phyloP scores from a whole-genome alignment of 2,329 filamentous ascomycete species.

The Fusarium sp. region DNA sequence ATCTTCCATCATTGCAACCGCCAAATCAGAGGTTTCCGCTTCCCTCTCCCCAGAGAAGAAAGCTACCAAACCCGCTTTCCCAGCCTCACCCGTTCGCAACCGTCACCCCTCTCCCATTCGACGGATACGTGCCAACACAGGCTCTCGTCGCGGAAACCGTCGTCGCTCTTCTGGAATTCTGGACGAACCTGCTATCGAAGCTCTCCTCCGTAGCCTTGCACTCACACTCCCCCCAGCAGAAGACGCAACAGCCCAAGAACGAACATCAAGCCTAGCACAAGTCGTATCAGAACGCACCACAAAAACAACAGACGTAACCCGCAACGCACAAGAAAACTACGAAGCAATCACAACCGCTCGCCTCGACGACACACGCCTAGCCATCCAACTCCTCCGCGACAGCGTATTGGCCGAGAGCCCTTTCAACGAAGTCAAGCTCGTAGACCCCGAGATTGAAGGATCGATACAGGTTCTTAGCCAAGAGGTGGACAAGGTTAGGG shows the following conservation, averaged over 20 bases:
- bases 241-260: conserved; percentile 39
- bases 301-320: conserved; percentile 59
- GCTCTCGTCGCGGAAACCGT: conserved; percentile 31
- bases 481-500: conserved; percentile 57
- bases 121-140: conserved; percentile 46
- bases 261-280: conserved; percentile 51
- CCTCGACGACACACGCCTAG: conserved; percentile 61
- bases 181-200: conserved; percentile 57
- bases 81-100: conserved; percentile 52
- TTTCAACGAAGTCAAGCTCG: conserved; percentile 61
- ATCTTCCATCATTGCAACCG: conserved; percentile 54
- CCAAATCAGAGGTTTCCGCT: conserved; percentile 58
- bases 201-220: conserved; percentile 62
- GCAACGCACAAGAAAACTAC: conserved; percentile 63
- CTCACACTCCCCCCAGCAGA: conserved; percentile 55
- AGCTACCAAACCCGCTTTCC: conserved; percentile 38
- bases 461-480: conserved; percentile 61
- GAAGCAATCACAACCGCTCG: conserved; percentile 58
- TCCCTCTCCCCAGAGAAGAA: conserved; percentile 38
- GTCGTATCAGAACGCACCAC: conserved; percentile 54
- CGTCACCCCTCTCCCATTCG: conserved; percentile 53
- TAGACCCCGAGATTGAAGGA: conserved; percentile 65
- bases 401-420: conserved; percentile 66
- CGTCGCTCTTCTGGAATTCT: conserved; percentile 54
- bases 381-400: conserved; percentile 63